These are phyloP conservation scores for Vanilla planifolia DNA, from an alignment of 106 monocot genomes.

Conservation along the genomic window DNA sequence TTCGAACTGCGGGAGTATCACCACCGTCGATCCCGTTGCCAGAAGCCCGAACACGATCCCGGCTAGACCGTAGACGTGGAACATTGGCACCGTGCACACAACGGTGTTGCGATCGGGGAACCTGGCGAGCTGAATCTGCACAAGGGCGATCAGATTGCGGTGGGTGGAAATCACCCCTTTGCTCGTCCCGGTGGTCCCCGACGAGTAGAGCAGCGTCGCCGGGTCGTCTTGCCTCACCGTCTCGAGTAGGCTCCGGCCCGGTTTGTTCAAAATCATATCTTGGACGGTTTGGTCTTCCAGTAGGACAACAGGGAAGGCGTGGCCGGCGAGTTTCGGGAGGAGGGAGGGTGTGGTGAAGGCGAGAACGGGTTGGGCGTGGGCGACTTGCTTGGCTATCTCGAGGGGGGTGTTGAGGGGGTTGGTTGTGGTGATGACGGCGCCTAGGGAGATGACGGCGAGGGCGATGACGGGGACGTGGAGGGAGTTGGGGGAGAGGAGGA, in stretches of 20 bases:
- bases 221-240: conserved; percentile 41
- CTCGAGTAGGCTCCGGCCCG: not conserved
- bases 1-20: conserved; percentile 66
- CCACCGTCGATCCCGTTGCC: conserved; percentile 54
- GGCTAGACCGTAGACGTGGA: conserved; percentile 83
- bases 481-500: conserved; percentile 79
- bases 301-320: conserved; percentile 37
- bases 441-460: conserved; percentile 70
- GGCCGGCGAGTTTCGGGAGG: conserved; percentile 32
- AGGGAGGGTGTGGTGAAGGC: conserved; percentile 43
- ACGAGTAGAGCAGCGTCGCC: conserved; percentile 78
- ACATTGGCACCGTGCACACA: conserved; percentile 90
- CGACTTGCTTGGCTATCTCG: conserved; percentile 60
- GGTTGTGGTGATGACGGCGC: conserved; percentile 78
- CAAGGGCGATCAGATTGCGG: conserved; percentile 66
- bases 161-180: conserved; percentile 82
- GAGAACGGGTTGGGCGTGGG: conserved; percentile 48
- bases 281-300: conserved; percentile 22
- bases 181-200: conserved; percentile 78
- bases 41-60: conserved; percentile 61
- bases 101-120: conserved; percentile 36
- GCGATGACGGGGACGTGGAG: conserved; percentile 68
- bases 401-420: conserved; percentile 71
- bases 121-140: conserved; percentile 39
- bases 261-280: conserved; percentile 5